phyloP scores from a whole-genome alignment of 2,329 filamentous ascomycete species.

The Cordyceps cicadae region DNA sequence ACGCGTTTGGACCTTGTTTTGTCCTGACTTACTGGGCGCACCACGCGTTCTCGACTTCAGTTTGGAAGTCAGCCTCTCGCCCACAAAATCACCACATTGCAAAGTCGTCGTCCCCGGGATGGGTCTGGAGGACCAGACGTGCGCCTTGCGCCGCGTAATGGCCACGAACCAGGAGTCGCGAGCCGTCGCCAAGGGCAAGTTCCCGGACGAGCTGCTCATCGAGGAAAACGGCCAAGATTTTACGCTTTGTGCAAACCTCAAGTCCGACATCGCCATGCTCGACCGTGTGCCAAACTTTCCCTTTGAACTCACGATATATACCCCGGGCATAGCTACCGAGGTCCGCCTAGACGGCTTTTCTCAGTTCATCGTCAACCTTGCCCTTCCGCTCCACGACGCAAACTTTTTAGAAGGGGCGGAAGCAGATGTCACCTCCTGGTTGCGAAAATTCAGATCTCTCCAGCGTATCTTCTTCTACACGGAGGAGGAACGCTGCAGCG shows the following conservation, averaged over 20 bases:
- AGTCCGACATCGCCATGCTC: conserved; percentile 25
- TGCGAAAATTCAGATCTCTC: conserved; percentile 13
- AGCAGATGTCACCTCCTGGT: conserved; percentile 4
- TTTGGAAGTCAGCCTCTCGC: conserved; percentile 13
- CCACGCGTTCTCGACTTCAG: conserved; percentile 24
- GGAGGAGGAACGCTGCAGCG: not conserved
- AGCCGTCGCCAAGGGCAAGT: conserved; percentile 21
- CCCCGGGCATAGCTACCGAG: not conserved
- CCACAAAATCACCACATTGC: not conserved
- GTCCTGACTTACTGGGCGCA: conserved; percentile 20
- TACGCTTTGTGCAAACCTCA: conserved; percentile 22
- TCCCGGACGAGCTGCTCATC: conserved; percentile 26
- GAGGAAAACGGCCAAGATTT: conserved; percentile 18
- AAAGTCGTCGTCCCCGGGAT: conserved; percentile 18
- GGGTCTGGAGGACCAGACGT: conserved; percentile 22
- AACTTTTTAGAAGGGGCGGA: not conserved
- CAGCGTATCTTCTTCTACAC: conserved; percentile 20
- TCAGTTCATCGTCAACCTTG: conserved; percentile 23
- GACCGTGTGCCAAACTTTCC: not conserved
- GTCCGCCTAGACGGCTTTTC: conserved; percentile 22
- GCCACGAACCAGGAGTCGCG: conserved; percentile 30
- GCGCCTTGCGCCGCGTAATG: conserved; percentile 22
- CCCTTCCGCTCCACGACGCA: conserved; percentile 13
- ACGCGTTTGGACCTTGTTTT: conserved; percentile 26
- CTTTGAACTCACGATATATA: not conserved